Conservation (phyloP, 73 alveolate species). For the Paramecium tetraurelia region DNA sequence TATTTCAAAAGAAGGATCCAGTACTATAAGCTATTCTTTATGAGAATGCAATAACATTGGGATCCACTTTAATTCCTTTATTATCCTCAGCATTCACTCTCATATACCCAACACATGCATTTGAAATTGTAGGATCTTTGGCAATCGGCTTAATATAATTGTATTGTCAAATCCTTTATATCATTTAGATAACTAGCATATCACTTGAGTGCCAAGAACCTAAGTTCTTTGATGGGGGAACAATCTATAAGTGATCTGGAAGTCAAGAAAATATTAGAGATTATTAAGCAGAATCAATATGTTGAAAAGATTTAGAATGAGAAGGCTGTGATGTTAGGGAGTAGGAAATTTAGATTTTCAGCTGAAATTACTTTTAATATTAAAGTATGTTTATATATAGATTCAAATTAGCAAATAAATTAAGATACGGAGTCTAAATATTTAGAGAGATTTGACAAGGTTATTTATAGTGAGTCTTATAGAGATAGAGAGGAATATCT, state of each 20-base stretch:
- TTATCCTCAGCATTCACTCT: neutral
- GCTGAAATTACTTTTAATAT: conserved; percentile 26
- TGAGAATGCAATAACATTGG: conserved; percentile 52
- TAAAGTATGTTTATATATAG: neutral
- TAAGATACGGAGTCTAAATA: neutral
- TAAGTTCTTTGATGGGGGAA: conserved; percentile 24
- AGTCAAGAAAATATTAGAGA: neutral
- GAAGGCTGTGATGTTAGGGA: conserved; percentile 6
- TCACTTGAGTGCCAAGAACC: neutral
- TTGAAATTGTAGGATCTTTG: conserved; percentile 43
- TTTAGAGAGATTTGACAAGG: neutral
- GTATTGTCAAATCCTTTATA: neutral
- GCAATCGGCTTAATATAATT: conserved; percentile 51
- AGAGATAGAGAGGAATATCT: conserved; percentile 13
- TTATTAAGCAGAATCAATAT: neutral
- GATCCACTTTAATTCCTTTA: conserved; percentile 51
- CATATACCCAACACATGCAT: conserved; percentile 37
- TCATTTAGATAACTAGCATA: neutral
- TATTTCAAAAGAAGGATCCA: conserved; percentile 50
- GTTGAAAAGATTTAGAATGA: neutral
- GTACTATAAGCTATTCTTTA: conserved; percentile 55
- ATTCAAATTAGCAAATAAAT: neutral
- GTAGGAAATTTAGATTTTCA: conserved; percentile 20
- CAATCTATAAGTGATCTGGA: neutral
- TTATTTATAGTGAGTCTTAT: neutral